Evolutionary conservation across 139 green algal genomes (phyloP).

Genomic region (Edaphochlamys debaryana): DNA sequence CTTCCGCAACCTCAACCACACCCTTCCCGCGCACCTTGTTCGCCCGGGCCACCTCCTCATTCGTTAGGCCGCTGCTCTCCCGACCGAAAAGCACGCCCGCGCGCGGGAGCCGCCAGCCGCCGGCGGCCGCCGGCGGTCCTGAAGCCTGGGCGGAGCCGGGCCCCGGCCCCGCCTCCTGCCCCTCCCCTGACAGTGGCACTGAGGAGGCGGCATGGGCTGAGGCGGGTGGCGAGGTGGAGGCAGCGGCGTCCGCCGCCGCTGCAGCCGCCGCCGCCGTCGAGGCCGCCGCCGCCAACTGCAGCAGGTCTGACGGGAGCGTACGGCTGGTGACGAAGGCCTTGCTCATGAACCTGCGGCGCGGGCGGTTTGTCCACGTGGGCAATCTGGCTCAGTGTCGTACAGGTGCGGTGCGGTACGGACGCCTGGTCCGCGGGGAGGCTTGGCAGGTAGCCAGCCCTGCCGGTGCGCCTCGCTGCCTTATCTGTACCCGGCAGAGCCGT

Average conservation of each 20-base stretch:
- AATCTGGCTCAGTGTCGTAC: background rate
- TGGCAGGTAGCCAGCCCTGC: no score
- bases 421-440: no score
- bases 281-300: background rate
- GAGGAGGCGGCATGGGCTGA: background rate
- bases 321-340: slow-evolving; percentile 38
- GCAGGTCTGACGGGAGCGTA: background rate
- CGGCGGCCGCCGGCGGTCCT: background rate
- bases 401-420: no score
- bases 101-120: background rate
- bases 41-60: slow-evolving; percentile 30
- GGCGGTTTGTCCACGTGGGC: no score
- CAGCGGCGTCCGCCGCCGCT: no score
- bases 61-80: slow-evolving; percentile 40
- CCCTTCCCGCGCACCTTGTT: slow-evolving; percentile 12
- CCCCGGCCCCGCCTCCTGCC: no score
- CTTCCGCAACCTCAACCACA: no score
- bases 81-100: slow-evolving; percentile 31
- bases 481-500: no score
- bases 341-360: slow-evolving; percentile 23
- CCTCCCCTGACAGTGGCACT: no score
- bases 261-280: background rate
- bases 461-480: no score
- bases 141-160: background rate
- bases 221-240: background rate